Percentiles rank a stretch among this genome's conserved stretches.
Evolutionary conservation across 768 basidiomycete species (phyloP).

Genomic region (Myochromella boudieri): DNA sequence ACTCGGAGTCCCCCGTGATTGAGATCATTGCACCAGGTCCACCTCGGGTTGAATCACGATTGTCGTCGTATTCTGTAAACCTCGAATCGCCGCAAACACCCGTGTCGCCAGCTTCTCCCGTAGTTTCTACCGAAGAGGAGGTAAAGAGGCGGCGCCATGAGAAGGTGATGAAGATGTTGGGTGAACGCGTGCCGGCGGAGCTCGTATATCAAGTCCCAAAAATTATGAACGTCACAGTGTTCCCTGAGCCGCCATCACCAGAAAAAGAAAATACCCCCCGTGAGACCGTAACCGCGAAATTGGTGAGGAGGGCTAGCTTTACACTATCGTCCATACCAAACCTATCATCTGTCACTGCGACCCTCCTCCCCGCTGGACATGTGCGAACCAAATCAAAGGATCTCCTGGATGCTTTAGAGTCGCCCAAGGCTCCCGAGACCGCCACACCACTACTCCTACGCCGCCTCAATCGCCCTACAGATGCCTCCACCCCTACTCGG

Average conservation of each 20-base stretch:
- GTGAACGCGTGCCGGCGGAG: conserved; percentile 20
- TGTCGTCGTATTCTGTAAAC: conserved; percentile 1
- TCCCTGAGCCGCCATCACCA: conserved; percentile 12
- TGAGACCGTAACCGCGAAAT: background rate
- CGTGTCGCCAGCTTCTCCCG: conserved; percentile 8
- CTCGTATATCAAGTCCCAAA: conserved; percentile 14
- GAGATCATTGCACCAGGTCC: conserved; percentile 12
- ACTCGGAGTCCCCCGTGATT: conserved; percentile 1
- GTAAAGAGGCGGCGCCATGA: conserved; percentile 12
- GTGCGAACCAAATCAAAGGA: conserved; percentile 13
- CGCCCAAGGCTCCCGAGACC: background rate
- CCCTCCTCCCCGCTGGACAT: conserved; percentile 10
- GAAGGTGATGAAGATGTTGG: conserved; percentile 21
- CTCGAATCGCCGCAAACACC: background rate
- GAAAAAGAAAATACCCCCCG: background rate
- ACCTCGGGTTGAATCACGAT: conserved; percentile 9
- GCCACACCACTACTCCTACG: background rate
- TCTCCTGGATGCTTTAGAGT: background rate
- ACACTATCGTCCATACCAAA: conserved; percentile 13
- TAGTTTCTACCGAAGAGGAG: conserved; percentile 16
- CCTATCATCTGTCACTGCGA: conserved; percentile 6
- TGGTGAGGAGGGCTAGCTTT: conserved; percentile 11
- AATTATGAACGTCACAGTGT: conserved; percentile 11
- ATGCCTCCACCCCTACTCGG: background rate
- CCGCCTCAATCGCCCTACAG: background rate